A percentile compares a stretch with the other conserved stretches of the same genome.
Evolutionary conservation across 257 asterid genomes (phyloP).

Genomic region (Thymus quinquecostatus): DNA sequence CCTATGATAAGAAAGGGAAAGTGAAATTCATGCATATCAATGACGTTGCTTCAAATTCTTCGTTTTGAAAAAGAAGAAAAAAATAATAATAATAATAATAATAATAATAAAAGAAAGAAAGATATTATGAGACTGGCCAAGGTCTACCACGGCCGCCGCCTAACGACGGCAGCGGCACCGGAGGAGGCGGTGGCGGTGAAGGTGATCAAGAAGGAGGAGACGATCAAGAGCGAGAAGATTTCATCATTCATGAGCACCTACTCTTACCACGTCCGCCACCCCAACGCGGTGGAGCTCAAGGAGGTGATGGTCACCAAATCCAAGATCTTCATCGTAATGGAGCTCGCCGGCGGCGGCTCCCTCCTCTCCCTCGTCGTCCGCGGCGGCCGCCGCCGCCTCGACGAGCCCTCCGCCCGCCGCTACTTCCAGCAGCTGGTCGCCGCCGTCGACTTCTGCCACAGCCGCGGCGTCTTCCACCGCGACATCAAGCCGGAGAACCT

Average conservation of each 20-base stretch:
- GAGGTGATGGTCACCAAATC: conserved; percentile 53
- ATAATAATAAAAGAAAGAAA: too few relatives aligned
- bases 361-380: conserved; percentile 36
- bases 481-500: conserved; percentile 56
- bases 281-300: conserved; percentile 46
- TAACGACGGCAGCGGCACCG: neutral
- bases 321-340: conserved; percentile 50
- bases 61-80: too few relatives aligned
- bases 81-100: too few relatives aligned
- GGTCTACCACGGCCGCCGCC: conserved; percentile 41
- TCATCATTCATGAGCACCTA: conserved; percentile 37
- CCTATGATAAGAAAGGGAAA: too few relatives aligned
- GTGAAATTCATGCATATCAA: too few relatives aligned
- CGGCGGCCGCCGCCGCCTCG: conserved; percentile 38
- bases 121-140: conserved; percentile 26
- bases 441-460: conserved; percentile 38
- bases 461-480: conserved; percentile 46
- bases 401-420: conserved; percentile 42
- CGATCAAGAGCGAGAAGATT: conserved; percentile 43
- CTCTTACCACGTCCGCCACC: conserved; percentile 44
- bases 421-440: conserved; percentile 49
- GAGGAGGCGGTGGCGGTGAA: conserved; percentile 45
- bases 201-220: conserved; percentile 40
- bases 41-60: too few relatives aligned
- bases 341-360: conserved; percentile 43